Evolutionary conservation across 768 basidiomycete species (phyloP).

Genomic region (Wakefieldia striispora): DNA sequence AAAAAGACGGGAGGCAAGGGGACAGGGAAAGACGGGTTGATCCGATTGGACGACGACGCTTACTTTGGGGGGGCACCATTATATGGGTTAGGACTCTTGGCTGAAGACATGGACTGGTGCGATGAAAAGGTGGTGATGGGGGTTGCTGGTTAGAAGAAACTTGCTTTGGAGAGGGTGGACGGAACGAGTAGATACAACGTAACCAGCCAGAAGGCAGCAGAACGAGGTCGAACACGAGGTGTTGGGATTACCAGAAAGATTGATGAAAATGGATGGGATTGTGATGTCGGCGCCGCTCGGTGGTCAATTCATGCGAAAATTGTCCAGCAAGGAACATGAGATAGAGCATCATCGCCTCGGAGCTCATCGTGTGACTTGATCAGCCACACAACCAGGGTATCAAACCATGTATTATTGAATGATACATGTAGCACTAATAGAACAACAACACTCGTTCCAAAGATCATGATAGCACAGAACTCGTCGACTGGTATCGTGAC

Average conservation of each 20-base stretch:
- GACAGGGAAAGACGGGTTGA: neutral
- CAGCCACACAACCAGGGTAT: neutral
- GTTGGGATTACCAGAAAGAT: neutral
- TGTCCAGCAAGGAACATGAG: neutral
- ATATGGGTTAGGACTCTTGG: constrained; percentile 30
- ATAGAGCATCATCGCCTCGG: neutral
- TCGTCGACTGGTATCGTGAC: constrained; percentile 25
- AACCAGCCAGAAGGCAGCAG: constrained; percentile 1
- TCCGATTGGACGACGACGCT: constrained; percentile 12
- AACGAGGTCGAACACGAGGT: constrained; percentile 26
- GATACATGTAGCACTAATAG: constrained; percentile 2
- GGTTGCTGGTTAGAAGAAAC: neutral
- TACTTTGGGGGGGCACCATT: constrained; percentile 35
- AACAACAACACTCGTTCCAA: neutral
- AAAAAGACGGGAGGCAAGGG: neutral
- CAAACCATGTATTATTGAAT: neutral
- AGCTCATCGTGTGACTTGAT: constrained; percentile 3
- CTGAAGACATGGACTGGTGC: constrained; percentile 29
- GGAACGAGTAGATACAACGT: constrained; percentile 5
- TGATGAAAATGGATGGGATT: neutral
- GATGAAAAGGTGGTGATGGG: constrained; percentile 7
- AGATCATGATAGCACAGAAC: constrained; percentile 8
- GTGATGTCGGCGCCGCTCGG: neutral
- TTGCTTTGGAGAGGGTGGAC: neutral
- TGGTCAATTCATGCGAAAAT: neutral